These are phyloP conservation scores for Ammopiptanthus mongolicus DNA, from an alignment of 306 rosid species.

Conservation along the genomic window DNA sequence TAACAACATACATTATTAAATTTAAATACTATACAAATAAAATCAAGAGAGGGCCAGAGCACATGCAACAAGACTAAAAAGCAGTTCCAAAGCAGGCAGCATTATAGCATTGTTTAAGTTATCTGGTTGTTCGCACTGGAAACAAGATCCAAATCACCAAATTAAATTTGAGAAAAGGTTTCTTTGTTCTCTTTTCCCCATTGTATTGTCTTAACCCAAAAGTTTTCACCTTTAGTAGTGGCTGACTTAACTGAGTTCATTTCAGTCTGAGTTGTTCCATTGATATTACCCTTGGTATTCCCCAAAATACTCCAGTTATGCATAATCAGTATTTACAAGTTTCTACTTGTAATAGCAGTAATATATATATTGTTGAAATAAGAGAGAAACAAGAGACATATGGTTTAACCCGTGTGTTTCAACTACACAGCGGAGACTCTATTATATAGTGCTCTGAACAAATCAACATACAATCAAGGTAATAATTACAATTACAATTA, in stretches of 20 bases:
- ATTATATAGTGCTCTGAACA: no score
- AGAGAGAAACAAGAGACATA: no score
- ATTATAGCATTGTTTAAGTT: not conserved
- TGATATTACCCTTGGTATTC: not conserved
- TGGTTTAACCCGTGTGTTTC: no score
- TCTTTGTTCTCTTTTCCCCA: not conserved
- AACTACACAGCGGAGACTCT: no score
- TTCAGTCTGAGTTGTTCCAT: not conserved
- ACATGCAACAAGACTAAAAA: slow-evolving; percentile 9
- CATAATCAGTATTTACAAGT: not conserved
- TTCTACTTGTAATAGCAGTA: not conserved
- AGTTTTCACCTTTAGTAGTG: not conserved
- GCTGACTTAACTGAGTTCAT: not conserved
- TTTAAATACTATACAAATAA: not conserved
- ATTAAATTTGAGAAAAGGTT: not conserved
- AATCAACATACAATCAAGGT: no score
- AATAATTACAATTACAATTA: no score
- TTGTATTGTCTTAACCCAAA: not conserved
- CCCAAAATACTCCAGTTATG: not conserved
- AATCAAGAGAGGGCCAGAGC: not conserved
- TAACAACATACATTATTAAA: not conserved
- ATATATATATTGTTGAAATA: no score
- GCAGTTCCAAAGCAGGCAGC: not conserved
- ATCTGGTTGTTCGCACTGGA: not conserved
- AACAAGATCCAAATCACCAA: not conserved